A percentile compares a stretch with the other conserved stretches of the same genome.
These are phyloP conservation scores for Halenospora varia DNA, from an alignment of 495 filamentous ascomycete genomes.

Conservation along the genomic window DNA sequence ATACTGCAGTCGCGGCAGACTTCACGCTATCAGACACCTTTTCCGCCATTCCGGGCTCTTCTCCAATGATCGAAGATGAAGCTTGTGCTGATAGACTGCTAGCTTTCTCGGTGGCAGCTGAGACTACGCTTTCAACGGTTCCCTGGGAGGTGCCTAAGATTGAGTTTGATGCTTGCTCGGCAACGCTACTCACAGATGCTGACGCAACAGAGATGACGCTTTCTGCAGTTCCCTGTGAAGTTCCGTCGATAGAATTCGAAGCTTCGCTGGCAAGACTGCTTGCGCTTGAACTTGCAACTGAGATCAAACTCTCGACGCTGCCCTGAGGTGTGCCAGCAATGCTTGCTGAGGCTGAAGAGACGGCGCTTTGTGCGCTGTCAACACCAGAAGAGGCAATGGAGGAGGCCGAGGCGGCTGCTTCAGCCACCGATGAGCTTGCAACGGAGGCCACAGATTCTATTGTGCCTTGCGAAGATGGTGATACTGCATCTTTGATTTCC, in stretches of 20 bases:
- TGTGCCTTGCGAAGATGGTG: conserved; percentile 32
- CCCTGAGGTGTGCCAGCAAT: conserved; percentile 13
- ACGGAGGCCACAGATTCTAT: conserved; percentile 31
- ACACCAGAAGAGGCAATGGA: conserved; percentile 28
- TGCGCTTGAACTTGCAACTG: conserved; percentile 19
- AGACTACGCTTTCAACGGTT: conserved; percentile 27
- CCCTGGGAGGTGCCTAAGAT: conserved; percentile 28
- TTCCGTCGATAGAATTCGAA: conserved; percentile 27
- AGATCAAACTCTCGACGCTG: conserved; percentile 22
- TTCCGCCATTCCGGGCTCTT: conserved; percentile 25
- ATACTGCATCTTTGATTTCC: conserved; percentile 35
- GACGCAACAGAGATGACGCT: conserved; percentile 32
- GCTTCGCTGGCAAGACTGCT: conserved; percentile 17
- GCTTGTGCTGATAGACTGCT: conserved; percentile 23
- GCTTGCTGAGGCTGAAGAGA: conserved; percentile 14
- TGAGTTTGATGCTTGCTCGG: conserved; percentile 32
- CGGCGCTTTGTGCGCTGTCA: conserved; percentile 9
- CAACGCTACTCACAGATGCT: conserved; percentile 25
- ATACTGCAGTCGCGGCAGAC: conserved; percentile 22
- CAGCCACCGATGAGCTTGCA: conserved; percentile 30
- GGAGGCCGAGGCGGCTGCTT: conserved; percentile 32
- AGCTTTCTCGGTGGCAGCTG: conserved; percentile 23
- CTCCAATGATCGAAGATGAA: conserved; percentile 23
- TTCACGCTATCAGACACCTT: conserved; percentile 24
- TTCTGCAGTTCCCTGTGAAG: conserved; percentile 27